A percentile compares a stretch with the other conserved stretches of the same genome.
Conservation (phyloP, 805 yeast species). For the Pichia heedii region DNA sequence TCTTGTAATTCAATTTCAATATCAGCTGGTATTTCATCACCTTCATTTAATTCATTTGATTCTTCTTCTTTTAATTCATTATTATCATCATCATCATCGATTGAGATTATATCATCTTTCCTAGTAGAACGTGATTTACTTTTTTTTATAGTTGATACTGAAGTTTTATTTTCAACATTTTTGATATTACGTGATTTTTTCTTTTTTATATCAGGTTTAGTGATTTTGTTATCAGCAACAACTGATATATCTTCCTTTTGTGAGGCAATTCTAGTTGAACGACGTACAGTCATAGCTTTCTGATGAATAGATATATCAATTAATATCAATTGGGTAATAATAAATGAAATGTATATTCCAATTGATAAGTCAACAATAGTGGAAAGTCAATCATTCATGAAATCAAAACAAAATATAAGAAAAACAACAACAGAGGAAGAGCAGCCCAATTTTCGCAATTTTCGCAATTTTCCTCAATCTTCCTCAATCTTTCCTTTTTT, state of each 20-base stretch:
- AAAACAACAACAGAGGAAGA: no score
- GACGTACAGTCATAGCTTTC: slow-evolving; percentile 1
- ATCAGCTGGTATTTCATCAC: slow-evolving; percentile 10
- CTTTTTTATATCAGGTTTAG: neutral
- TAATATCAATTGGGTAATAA: neutral
- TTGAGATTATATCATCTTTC: neutral
- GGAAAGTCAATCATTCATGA: no score
- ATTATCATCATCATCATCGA: slow-evolving; percentile 2
- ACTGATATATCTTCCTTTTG: slow-evolving; percentile 2
- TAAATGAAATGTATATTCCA: no score
- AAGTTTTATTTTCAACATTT: neutral
- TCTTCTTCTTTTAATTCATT: neutral
- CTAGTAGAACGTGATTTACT: neutral
- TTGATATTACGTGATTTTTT: neutral
- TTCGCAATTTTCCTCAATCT: no score
- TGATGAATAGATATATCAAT: neutral
- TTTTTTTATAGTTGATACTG: neutral
- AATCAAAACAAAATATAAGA: no score
- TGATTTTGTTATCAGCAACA: neutral
- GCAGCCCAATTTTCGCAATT: no score
- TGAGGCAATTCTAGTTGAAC: slow-evolving; percentile 6
- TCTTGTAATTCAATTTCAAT: slow-evolving; percentile 44
- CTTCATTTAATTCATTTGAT: neutral
- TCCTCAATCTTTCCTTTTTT: no score
- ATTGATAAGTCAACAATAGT: no score